phyloP scores from a whole-genome alignment of 2,329 filamentous ascomycete genomes.

The Periglandula ipomoeae region DNA sequence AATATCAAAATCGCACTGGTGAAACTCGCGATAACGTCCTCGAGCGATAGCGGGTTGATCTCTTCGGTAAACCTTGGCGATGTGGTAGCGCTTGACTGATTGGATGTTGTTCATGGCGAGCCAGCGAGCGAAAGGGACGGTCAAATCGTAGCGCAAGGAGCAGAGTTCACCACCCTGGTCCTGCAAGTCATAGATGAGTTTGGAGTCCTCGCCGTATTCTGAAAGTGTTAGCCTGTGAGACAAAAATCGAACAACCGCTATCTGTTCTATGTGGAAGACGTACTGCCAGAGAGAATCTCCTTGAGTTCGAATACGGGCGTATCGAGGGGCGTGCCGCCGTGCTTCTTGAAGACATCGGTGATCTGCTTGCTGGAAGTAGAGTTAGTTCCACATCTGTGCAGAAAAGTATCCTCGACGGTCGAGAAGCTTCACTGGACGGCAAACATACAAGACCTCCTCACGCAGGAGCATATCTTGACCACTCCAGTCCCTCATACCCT shows the following conservation, averaged over 20 bases:
- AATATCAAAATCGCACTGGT: conserved; percentile 96
- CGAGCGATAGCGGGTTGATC: conserved; percentile 62
- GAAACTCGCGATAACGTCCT: conserved; percentile 91
- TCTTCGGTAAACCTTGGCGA: conserved; percentile 67
- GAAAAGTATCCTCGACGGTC: neutral
- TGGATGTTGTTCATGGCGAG: conserved; percentile 84
- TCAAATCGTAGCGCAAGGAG: conserved; percentile 78
- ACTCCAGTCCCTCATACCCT: conserved; percentile 84
- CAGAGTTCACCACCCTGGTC: conserved; percentile 72
- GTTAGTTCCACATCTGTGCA: neutral
- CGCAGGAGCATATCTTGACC: conserved; percentile 71
- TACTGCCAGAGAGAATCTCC: conserved; percentile 70
- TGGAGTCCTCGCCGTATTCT: conserved; percentile 83
- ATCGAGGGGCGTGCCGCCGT: conserved; percentile 71
- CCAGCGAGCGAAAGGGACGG: conserved; percentile 85
- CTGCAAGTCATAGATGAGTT: conserved; percentile 81
- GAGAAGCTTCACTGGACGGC: neutral
- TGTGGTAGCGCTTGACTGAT: conserved; percentile 88
- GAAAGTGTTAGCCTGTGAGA: conserved; percentile 1
- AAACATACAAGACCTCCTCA: conserved; percentile 58
- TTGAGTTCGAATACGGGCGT: conserved; percentile 79
- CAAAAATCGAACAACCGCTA: neutral
- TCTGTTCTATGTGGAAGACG: neutral
- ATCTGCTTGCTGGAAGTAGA: conserved; percentile 42
- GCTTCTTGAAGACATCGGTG: conserved; percentile 71